These are phyloP conservation scores for Papiliotrema terrestris DNA, from an alignment of 1,284 basidiomycete species.

Conservation along the genomic window DNA sequence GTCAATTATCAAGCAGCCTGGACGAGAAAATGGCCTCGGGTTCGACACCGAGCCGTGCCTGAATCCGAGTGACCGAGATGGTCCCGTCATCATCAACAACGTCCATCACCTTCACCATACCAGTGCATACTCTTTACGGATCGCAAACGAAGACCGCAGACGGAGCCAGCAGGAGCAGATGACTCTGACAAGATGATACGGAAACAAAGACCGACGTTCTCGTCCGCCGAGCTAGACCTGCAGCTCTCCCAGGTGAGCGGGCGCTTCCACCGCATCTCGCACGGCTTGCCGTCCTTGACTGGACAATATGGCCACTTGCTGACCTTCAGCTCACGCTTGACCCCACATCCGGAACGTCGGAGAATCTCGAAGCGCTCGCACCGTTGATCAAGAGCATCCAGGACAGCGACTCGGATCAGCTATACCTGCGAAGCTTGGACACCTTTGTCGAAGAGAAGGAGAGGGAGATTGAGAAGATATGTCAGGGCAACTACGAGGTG, in stretches of 20 bases:
- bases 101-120: background rate
- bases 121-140: background rate
- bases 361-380: constrained; percentile 88
- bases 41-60: no score
- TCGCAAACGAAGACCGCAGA: no score
- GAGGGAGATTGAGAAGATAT: constrained; percentile 91
- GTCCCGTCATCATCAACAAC: background rate
- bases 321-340: constrained; percentile 42
- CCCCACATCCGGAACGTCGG: constrained; percentile 45
- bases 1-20: background rate
- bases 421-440: constrained; percentile 81
- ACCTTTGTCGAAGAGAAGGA: constrained; percentile 89
- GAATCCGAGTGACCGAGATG: no score
- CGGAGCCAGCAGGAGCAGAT: background rate
- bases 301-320: no score
- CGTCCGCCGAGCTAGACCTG: constrained; percentile 47
- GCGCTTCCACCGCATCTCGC: background rate
- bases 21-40: no score
- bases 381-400: constrained; percentile 92
- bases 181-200: constrained; percentile 30
- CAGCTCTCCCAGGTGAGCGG: constrained; percentile 46
- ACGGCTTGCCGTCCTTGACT: no score
- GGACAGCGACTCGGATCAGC: constrained; percentile 82
- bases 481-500: constrained; percentile 86
- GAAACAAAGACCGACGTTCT: constrained; percentile 42